Evolutionary conservation across 2,329 filamentous ascomycete species (phyloP).

Genomic region (Chaetomium strumarium): DNA sequence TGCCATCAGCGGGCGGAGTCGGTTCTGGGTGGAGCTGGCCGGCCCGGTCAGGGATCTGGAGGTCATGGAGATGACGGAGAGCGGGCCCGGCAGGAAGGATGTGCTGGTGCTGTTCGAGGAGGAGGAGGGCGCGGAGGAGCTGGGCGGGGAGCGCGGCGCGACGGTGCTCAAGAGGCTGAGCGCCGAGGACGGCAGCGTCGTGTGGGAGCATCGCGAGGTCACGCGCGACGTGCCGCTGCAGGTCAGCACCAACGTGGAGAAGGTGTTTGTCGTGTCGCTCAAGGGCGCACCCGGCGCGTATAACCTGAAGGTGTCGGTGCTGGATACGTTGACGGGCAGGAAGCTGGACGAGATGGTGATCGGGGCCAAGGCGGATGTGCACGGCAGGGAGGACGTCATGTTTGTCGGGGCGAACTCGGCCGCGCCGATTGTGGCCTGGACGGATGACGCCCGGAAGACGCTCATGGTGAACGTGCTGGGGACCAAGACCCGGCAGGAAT

Average conservation of each 20-base stretch:
- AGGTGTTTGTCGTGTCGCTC: conserved; percentile 72
- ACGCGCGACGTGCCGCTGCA: conserved; percentile 69
- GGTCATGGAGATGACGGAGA: conserved; percentile 65
- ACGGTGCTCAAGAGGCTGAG: conserved; percentile 65
- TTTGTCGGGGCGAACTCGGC: conserved; percentile 72
- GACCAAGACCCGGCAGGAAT: conserved; percentile 50
- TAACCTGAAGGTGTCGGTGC: conserved; percentile 66
- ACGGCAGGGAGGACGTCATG: conserved; percentile 57
- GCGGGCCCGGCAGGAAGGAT: conserved; percentile 53
- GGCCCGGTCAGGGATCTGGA: conserved; percentile 62
- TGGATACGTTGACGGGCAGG: conserved; percentile 69
- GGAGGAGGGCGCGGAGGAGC: conserved; percentile 34
- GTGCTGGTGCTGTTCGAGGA: conserved; percentile 62
- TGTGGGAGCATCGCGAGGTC: conserved; percentile 71
- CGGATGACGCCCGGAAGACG: conserved; percentile 54
- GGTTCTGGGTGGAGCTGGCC: conserved; percentile 64
- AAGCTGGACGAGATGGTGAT: conserved; percentile 66
- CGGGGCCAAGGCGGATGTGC: conserved; percentile 68
- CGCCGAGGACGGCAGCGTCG: conserved; percentile 62
- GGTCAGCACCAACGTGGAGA: conserved; percentile 61
- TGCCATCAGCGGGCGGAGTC: conserved; percentile 69
- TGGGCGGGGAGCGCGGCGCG: conserved; percentile 23
- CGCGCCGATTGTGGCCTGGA: conserved; percentile 70
- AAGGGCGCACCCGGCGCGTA: conserved; percentile 65
- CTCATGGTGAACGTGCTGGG: conserved; percentile 68